A percentile compares a stretch with the other conserved stretches of the same genome.
Evolutionary conservation across 2,329 filamentous ascomycete species (phyloP).

Genomic region (Arthrobotrys sphaeroides): DNA sequence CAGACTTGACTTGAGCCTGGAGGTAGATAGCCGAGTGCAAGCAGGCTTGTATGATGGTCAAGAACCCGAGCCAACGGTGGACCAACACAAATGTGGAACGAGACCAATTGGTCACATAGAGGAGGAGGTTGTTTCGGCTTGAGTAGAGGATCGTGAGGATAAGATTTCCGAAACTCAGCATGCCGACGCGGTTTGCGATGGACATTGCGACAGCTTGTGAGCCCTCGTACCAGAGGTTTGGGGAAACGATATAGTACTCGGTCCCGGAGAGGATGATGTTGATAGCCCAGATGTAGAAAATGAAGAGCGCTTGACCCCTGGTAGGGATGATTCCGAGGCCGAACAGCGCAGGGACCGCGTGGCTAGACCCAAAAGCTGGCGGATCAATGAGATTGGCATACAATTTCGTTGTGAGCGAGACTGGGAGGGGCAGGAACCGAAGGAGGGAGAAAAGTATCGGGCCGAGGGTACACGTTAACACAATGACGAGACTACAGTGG

Average conservation of each 20-base stretch:
- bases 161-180: constrained; percentile 60
- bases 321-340: constrained; percentile 59
- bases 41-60: constrained; percentile 56
- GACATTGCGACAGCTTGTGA: constrained; percentile 58
- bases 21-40: constrained; percentile 60
- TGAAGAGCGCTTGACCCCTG: constrained; percentile 60
- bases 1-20: constrained; percentile 56
- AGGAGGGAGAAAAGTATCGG: constrained; percentile 60
- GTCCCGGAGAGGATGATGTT: constrained; percentile 59
- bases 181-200: constrained; percentile 55
- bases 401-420: constrained; percentile 57
- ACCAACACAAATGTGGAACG: constrained; percentile 61
- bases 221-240: constrained; percentile 57
- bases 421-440: constrained; percentile 59
- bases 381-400: constrained; percentile 60
- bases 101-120: constrained; percentile 61
- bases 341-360: constrained; percentile 56
- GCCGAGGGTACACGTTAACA: constrained; percentile 59
- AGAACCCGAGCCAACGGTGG: constrained; percentile 60
- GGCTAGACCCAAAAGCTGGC: constrained; percentile 58
- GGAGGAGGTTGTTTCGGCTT: constrained; percentile 61
- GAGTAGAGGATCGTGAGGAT: constrained; percentile 60
- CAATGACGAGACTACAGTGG: constrained; percentile 54
- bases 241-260: constrained; percentile 58
- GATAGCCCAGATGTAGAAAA: constrained; percentile 59